Conservation (phyloP, 345 rosid genomes). For the Dovyalis caffra region DNA sequence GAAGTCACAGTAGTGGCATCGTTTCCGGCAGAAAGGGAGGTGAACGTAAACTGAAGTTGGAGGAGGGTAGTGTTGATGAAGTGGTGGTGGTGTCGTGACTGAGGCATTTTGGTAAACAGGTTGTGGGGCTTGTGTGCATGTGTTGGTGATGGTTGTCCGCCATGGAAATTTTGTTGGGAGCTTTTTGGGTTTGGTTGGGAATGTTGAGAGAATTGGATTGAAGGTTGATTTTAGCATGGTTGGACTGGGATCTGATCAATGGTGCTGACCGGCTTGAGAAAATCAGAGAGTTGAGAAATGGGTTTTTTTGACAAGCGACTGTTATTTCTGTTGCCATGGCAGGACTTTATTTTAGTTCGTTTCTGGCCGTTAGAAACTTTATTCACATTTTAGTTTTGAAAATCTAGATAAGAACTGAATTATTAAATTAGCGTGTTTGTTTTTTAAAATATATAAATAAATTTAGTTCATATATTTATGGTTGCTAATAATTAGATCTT, state of each 20-base stretch:
- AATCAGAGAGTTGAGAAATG: neutral
- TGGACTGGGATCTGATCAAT: neutral
- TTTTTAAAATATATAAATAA: too few relatives aligned
- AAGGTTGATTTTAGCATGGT: slow-evolving; percentile 58
- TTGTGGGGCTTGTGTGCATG: slow-evolving; percentile 33
- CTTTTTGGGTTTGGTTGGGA: slow-evolving; percentile 37
- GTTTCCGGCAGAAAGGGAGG: slow-evolving; percentile 96
- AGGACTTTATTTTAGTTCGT: neutral
- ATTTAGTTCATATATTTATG: too few relatives aligned
- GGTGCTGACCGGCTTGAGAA: neutral
- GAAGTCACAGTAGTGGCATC: slow-evolving; percentile 91
- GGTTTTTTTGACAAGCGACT: too few relatives aligned
- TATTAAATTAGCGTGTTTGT: too few relatives aligned
- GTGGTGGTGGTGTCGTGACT: slow-evolving; percentile 31
- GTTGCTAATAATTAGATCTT: too few relatives aligned
- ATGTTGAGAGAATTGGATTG: slow-evolving; percentile 50
- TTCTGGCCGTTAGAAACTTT: neutral
- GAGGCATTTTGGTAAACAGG: slow-evolving; percentile 75
- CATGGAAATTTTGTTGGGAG: slow-evolving; percentile 17
- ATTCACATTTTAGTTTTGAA: too few relatives aligned
- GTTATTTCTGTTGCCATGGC: neutral
- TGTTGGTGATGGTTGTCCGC: slow-evolving; percentile 1
- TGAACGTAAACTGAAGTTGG: slow-evolving; percentile 83
- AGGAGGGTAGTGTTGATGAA: slow-evolving; percentile 28
- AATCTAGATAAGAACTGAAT: too few relatives aligned